Base-by-base conservation (phyloP, 306 rosid genomes). In the Abrus precatorius region DNA sequence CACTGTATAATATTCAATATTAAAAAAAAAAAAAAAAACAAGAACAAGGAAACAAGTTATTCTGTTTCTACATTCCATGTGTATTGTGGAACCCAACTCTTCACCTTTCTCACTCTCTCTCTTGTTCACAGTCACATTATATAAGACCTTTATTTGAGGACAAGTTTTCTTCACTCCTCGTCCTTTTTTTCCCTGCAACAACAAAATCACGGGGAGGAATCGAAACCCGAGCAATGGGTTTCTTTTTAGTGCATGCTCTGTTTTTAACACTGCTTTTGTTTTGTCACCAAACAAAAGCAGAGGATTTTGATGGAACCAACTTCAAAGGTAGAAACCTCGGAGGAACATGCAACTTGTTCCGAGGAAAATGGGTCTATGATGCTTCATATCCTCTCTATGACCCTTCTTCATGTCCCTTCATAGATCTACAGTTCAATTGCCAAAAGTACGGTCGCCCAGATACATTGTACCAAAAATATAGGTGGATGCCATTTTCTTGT, bases 361-460 rank as follows among this genome's bases (percentile, higher is more conserved):
- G 65, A 0, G 99, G 99, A 0, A 75, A 84, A 49, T 95, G 99
- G 99, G 97, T 90, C 0, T 91, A 86, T 64, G 99, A 95, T 36
- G 75, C 88, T 77, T 84, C 93, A 0, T 89, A 93, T 68, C 96
- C 99, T 82, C 92, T 86, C 50, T 95, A 93, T 75, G 86, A 89
- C 53, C 76, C 95, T 20, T 84, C 93, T 30, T 48, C 83, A 1
- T 95, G 99, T 41, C 98, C 96, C 77, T 95, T 95, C 86, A 53
- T 95, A 85, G 99, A 95, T 89, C 92, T 97, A 66, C 92, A 95
- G 68, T 95, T 95, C 84, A 70, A 93, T 83, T 95, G 99, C 85
- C 91, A 90, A 14, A 93, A 95, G 66, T 83, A 83, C 9, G 95
- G 96, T 60, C 93, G 99, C 3, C 88, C 90, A 1, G 98, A 95